Base-by-base conservation (phyloP, 192 early-diverging fungal genomes). In the Backusella circina region DNA sequence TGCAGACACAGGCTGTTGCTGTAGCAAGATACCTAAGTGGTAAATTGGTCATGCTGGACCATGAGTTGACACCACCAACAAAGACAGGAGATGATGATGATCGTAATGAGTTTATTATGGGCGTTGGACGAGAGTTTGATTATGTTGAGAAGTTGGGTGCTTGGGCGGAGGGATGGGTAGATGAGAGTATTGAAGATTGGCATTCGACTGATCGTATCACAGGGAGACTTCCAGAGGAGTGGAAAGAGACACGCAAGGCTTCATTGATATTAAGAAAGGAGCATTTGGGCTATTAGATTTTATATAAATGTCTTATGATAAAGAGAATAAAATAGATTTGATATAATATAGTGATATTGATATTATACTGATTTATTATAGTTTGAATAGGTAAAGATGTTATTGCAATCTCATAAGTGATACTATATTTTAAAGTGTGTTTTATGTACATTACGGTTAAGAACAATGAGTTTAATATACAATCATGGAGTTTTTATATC, bases 1-100 rank as follows among this genome's bases (percentile, higher is more conserved):
- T 82, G 66, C 88, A 90, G 81, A 74, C 83, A 8, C 91, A 92
- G 80, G 80, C 86, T 6, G 71, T 78, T 47, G 82, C 83, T 26
- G 65, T 87, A 7, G 84, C 86, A 0, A 82, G 84, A 12, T 71
- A 81, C 30, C 83, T 80, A 67, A 79, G 73, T 8, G 35, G 39
- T 5, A 65, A 50, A 30, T 18, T 70, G 9, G 38, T 76, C 36
- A 87, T 85, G 84, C 33, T 75, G 23, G 16, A 72, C 1, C 67
- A 77, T 76, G 80, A 83, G 65, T 72, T 79, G 12, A 8, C n/a
- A 0, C 33, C 71, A 21, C 66, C 69, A 23, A 21, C 37, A 9
- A 35, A 64, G 0, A 31, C 12, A 2, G 16, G 21, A 21, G 13
- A 47, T 13, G 61, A 39, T 35, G 51, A 73, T 38, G 35, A 33